Evolutionary conservation across 1,139 yeast species (phyloP), one percentile per base, ranked within the genome.

Genomic region (Nakaseomyces delphensis): DNA sequence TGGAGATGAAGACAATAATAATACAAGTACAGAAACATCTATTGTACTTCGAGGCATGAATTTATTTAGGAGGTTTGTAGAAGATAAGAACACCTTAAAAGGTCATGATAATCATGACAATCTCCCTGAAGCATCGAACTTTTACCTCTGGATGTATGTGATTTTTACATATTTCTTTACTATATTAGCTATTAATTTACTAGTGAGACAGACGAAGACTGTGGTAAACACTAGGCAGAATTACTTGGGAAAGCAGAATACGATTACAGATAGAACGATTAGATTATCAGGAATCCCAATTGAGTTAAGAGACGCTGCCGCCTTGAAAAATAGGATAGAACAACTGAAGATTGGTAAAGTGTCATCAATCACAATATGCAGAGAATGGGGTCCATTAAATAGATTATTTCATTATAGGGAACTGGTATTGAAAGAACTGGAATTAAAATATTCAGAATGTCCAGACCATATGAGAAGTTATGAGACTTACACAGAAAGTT

Each of bases 221-320:
- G 86, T 91, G 32, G 81, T 89, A 23, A 69, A 72, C 45, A 79
- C 83, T 16, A 73, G 98, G 45, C 98, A 91, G 59, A 70, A 72
- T 50, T 84, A 84, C 58, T 67, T 91, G 51, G 97, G 97, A 0
- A 75, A 79, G 41, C 97, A 89, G 59, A 83, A 84, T 59, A 82
- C 96, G 5, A 76, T 91, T 43, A 87, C 97, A 0, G 98, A 91
- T 67, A 70, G 96, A 55, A 91, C 98, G 0, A 83, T 91, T 43
- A 69, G 93, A 46, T 63, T 91, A 20, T 83, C 93, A 36, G 97
- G 97, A 0, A 85, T 91, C n/a, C 96, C 97, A 0, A 81, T 84
- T 0, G 78, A 79, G 40, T 65, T 87, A 31, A 68, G 96, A 44
- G 79, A 78, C 42, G 91, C 80, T 50, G 71, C 72, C 19, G 77